Evolutionary conservation across 495 filamentous ascomycete species (phyloP).

Genomic region (Trichocladium uniseriatum): DNA sequence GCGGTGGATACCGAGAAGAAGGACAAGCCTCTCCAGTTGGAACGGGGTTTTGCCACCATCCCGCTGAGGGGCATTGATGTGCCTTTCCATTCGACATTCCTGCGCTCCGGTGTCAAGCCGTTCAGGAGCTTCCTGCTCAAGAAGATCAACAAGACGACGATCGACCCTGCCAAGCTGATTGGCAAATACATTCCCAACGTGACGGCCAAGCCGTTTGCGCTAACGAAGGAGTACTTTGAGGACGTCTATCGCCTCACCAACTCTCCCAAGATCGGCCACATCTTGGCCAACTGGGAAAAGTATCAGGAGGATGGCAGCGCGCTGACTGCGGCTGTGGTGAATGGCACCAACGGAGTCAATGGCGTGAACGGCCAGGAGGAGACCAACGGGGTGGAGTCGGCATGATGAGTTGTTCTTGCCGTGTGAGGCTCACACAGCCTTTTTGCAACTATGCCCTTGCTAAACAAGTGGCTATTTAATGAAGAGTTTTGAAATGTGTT

Average conservation of each 20-base stretch:
- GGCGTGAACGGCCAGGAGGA: conserved; percentile 9
- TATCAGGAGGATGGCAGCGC: conserved; percentile 34
- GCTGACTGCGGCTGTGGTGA: background rate
- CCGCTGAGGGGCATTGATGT: conserved; percentile 96
- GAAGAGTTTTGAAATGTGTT: background rate
- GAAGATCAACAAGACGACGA: conserved; percentile 98
- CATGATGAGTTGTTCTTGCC: background rate
- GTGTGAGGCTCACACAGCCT: background rate
- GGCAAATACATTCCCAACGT: conserved; percentile 99
- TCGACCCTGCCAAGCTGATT: conserved; percentile 90
- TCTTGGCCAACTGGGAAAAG: conserved; percentile 77
- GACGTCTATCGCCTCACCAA: conserved; percentile 92
- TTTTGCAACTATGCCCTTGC: background rate
- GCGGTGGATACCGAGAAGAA: conserved; percentile 80
- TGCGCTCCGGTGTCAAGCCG: conserved; percentile 94
- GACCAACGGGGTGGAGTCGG: background rate
- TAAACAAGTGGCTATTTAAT: background rate
- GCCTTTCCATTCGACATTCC: conserved; percentile 96
- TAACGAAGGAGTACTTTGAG: conserved; percentile 98
- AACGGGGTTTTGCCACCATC: conserved; percentile 94
- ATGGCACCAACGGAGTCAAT: conserved; percentile 3
- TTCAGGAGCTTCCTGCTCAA: conserved; percentile 95
- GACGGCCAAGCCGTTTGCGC: conserved; percentile 86
- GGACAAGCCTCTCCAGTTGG: conserved; percentile 73
- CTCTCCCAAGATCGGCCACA: conserved; percentile 79